Conservation (phyloP, 495 filamentous ascomycete species). For the Hypoxylon lenormandii region DNA sequence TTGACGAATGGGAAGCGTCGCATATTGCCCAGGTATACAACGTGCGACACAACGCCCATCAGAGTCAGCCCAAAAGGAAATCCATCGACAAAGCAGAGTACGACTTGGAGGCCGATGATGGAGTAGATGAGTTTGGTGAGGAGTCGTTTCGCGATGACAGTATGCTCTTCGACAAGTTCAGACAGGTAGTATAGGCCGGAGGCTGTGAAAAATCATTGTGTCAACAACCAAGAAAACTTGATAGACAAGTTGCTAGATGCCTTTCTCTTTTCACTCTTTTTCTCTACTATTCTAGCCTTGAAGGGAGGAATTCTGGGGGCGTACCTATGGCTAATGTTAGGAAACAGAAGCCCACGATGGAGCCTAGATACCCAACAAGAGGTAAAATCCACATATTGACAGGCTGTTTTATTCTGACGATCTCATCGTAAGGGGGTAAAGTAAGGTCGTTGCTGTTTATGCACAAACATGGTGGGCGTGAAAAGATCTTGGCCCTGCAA, state of each 20-base stretch:
- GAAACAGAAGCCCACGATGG: constrained; percentile 89
- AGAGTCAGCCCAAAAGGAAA: constrained; percentile 80
- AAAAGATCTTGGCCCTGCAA: constrained; percentile 1
- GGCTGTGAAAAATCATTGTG: constrained; percentile 63
- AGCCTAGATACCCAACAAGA: constrained; percentile 86
- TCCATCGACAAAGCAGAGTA: constrained; percentile 82
- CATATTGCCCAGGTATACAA: constrained; percentile 89
- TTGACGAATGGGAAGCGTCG: constrained; percentile 88
- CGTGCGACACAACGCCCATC: constrained; percentile 83
- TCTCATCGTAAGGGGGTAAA: constrained; percentile 33
- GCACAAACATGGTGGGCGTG: constrained; percentile 16
- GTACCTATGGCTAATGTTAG: constrained; percentile 92
- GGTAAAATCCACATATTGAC: constrained; percentile 88
- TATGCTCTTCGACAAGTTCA: constrained; percentile 97
- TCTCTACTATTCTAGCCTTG: not conserved
- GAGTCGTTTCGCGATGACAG: constrained; percentile 86
- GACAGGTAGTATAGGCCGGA: constrained; percentile 98
- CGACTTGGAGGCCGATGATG: constrained; percentile 77
- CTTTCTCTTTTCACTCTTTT: not conserved
- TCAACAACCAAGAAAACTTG: constrained; percentile 18
- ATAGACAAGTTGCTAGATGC: not conserved
- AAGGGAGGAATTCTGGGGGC: constrained; percentile 18
- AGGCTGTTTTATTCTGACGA: constrained; percentile 10
- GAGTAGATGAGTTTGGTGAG: constrained; percentile 86
- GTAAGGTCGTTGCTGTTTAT: constrained; percentile 13